Evolutionary conservation across 2,329 filamentous ascomycete species (phyloP).

Genomic region (Beauveria sp.): DNA sequence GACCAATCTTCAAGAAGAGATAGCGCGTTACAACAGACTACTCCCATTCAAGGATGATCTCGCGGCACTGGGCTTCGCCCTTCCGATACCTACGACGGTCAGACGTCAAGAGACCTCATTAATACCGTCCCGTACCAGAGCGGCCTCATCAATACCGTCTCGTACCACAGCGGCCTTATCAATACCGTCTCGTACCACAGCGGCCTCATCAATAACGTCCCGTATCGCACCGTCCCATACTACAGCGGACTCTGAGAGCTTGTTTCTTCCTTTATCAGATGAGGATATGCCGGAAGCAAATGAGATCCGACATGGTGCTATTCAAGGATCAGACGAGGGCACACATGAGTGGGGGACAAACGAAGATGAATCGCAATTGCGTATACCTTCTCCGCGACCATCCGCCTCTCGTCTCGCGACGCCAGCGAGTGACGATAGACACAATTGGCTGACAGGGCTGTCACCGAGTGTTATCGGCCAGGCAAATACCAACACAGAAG

Average conservation of each 20-base stretch:
- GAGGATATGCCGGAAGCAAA: background rate
- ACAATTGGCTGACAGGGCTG: no score
- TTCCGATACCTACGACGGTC: background rate
- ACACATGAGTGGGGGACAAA: background rate
- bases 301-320: background rate
- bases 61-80: background rate
- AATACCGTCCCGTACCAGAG: background rate
- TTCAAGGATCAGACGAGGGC: background rate
- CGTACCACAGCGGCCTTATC: no score
- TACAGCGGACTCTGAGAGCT: background rate
- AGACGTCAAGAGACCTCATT: background rate
- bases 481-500: no score
- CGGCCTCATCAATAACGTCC: no score
- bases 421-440: no score
- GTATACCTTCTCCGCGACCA: no score
- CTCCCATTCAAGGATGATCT: background rate
- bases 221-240: no score
- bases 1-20: background rate
- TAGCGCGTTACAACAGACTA: background rate
- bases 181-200: no score
- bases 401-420: no score
- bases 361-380: background rate
- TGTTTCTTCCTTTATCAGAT: background rate
- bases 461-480: no score
- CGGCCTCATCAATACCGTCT: background rate